Percentiles rank a stretch among this genome's conserved stretches.
Evolutionary conservation across 208 protist genomes (phyloP).

Genomic region (Tritrichomonas foetus): DNA sequence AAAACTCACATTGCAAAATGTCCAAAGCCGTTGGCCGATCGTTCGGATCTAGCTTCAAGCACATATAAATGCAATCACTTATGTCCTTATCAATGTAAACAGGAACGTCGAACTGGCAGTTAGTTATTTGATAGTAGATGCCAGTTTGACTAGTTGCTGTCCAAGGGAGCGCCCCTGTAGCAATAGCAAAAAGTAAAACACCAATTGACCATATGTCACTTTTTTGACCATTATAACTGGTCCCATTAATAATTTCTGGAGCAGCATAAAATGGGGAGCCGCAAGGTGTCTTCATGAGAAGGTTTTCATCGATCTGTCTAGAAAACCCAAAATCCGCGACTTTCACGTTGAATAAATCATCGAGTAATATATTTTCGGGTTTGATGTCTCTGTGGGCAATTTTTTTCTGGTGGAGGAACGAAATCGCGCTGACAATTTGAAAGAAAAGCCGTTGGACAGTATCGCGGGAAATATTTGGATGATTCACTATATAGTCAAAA

Average conservation of each 20-base stretch:
- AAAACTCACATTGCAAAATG: not conserved
- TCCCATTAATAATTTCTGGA: slow-evolving; percentile 51
- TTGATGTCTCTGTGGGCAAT: slow-evolving; percentile 68
- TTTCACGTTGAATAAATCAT: slow-evolving; percentile 67
- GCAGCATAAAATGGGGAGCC: slow-evolving; percentile 78
- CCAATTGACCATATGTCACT: not conserved
- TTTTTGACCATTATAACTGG: not conserved
- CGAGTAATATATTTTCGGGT: slow-evolving; percentile 73
- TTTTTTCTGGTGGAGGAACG: slow-evolving; percentile 81
- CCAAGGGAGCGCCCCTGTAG: not conserved
- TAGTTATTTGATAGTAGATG: not conserved
- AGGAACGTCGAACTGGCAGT: not conserved
- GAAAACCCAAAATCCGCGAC: slow-evolving; percentile 80
- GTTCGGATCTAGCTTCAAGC: not conserved
- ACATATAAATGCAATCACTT: not conserved
- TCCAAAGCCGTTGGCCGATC: not conserved
- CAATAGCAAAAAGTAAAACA: not conserved
- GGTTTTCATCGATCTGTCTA: slow-evolving; percentile 69
- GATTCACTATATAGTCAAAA: slow-evolving; percentile 96
- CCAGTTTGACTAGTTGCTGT: not conserved
- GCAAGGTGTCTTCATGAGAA: slow-evolving; percentile 72
- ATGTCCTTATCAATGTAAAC: not conserved
- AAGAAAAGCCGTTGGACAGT: slow-evolving; percentile 86
- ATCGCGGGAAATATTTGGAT: slow-evolving; percentile 64
- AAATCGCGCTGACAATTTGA: slow-evolving; percentile 90